Base-by-base conservation (phyloP, 805 yeast species). In the Ogataea methanolica region DNA sequence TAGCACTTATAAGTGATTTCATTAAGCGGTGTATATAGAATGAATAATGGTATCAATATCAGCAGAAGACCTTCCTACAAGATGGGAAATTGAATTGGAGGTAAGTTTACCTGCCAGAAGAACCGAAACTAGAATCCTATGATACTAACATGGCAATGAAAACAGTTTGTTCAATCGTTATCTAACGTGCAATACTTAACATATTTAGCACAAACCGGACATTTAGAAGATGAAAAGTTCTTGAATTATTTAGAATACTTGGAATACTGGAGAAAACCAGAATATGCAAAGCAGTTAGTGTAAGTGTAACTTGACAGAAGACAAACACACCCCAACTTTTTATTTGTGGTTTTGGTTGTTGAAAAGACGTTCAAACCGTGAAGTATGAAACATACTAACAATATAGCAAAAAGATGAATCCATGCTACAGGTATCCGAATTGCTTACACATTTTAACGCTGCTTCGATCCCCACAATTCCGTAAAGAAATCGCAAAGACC, bases 1-100 rank as follows among this genome's bases (percentile, higher is more conserved):
- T 6, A 12, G 23, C 35, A 23, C 8, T 35, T 21, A 6, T 7
- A 11, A 37, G 26, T 21, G 16, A 33, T n/a, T n/a, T 15, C 9
- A 9, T 26, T 6, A 26, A 26, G 31, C 11, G 9, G 9, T 23
- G 31, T 9, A 9, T 26, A 26, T 26, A 26, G 31, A 19, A 34
- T 14, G 15, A 31, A 40, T 21, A 44, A 23, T 33, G 21, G 26
- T 39, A 15, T 26, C 48, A 4, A 47, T 52, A 5, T 41, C 50
- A 1, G 23, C 37, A 4, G 61, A 61, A 31, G 70, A 66, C 36
- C 70, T 79, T n/a, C 90, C 92, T n/a, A 77, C 86, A 5, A 66
- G 96, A 48, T 88, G 92, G 88, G 96, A 88, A 59, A 80, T 88
- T 21, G 96, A 88, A 57, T 73, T 88, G n/a, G 97, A 86, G 52